Conservation (phyloP, 2,329 filamentous ascomycete species). For the Graphilbum fragrans region DNA sequence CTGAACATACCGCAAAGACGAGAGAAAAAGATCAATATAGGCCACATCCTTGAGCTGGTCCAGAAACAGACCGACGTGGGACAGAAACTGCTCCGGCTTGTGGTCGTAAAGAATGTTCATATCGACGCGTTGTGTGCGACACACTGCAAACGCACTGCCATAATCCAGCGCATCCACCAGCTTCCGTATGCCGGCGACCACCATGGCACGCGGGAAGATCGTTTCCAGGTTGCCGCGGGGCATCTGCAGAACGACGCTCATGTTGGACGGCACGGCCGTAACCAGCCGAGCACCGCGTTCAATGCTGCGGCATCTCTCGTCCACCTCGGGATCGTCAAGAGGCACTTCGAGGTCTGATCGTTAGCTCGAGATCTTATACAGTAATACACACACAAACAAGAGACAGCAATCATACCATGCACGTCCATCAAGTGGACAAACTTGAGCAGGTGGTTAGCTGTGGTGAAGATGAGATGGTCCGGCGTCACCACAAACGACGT, state of each 20-base stretch:
- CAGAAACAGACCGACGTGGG: constrained; percentile 63
- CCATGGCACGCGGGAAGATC: constrained; percentile 83
- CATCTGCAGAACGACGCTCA: constrained; percentile 85
- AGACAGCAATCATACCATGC: constrained; percentile 42
- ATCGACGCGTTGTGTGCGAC: constrained; percentile 86
- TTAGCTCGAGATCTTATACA: not conserved
- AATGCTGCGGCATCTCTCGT: constrained; percentile 84
- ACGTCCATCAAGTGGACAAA: constrained; percentile 69
- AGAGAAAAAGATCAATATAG: constrained; percentile 83
- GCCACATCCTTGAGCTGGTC: constrained; percentile 72
- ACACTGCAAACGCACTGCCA: constrained; percentile 70
- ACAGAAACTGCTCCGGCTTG: constrained; percentile 73
- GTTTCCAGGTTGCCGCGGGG: constrained; percentile 92
- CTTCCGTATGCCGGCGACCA: constrained; percentile 76
- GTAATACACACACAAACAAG: not conserved
- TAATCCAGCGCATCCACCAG: constrained; percentile 76
- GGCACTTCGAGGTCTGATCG: constrained; percentile 64
- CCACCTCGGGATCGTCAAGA: constrained; percentile 75
- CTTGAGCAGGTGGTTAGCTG: constrained; percentile 83
- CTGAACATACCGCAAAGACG: constrained; percentile 56
- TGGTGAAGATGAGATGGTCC: constrained; percentile 82
- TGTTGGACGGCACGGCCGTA: constrained; percentile 78
- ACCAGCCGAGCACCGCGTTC: constrained; percentile 82
- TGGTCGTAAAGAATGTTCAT: constrained; percentile 97
- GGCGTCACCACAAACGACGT: constrained; percentile 80